Base-by-base conservation (phyloP, 495 filamentous ascomycete species). In the Poronia punctata region DNA sequence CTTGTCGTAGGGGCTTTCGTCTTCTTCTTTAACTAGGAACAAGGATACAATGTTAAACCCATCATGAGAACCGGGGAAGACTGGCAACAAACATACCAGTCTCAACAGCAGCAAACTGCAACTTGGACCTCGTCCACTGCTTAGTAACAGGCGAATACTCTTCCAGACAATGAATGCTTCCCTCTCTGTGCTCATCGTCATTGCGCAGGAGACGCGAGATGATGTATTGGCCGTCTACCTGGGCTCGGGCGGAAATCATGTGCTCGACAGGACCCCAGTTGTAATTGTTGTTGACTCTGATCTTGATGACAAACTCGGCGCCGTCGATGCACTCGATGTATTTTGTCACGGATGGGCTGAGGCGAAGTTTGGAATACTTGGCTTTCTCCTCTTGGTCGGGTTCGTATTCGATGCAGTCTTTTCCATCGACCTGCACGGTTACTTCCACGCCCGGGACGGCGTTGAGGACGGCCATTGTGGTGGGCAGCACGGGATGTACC, bases 281-380 rank as follows among this genome's bases (percentile, higher is more conserved):
- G 15, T 52, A 50, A 16, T 36, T 12, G 2, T 16, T 5, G 7
- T 24, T 22, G 2, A 40, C 10, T 7, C 1, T 3, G 2, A 20
- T 10, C 16, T 37, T 40, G n/a, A 67, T 48, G 8, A 6, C 16
- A 30, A 63, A 67, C 31, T 58, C 38, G 0, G 51, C 43, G 12
- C 43, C 46, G 12, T 59, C 50, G 8, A 49, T 35, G 19, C 53
- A 59, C 43, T 65, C 56, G 11, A 67, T 52, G 37, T 63, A 67
- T 22, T 49, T 61, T 3, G 45, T 33, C 20, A 10, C 12, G 22
- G 25, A 5, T 11, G 11, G 26, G 26, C 10, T 29, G 26, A 29
- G 15, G 10, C 3, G 26, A 11, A 11, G 26, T 29, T n/a, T n/a
- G n/a, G n/a, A n/a, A n/a, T n/a, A n/a, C n/a, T n/a, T n/a, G n/a